Evolutionary conservation across 306 rosid genomes (phyloP), one percentile per base, ranked within the genome.

Genomic region (Fagus crenata): DNA sequence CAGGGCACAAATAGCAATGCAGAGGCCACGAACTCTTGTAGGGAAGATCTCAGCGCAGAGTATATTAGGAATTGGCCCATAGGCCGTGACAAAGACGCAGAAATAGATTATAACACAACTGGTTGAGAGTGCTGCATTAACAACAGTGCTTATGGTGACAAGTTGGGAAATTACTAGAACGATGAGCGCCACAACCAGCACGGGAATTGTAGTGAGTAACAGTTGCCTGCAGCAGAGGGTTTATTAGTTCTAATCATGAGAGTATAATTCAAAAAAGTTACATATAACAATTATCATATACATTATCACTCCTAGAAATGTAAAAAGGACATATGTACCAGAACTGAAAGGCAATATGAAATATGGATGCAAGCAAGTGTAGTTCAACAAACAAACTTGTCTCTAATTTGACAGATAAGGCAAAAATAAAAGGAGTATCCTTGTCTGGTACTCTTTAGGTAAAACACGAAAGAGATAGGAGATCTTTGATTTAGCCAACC

Each of bases 31-130:
- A 41, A 90, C 97, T 82, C 91, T 88, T 1, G 97, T 92, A 1
- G 90, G 97, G 49, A 92, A 92, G 22, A 92, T 92, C 86, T 92
- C 97, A 0, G 95, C 80, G 85, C 93, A 87, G 22, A 92, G 89
- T 74, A 92, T 90, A 80, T 92, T 92, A 58, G 95, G 97, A 72
- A 92, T 81, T 35, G 97, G 95, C 17, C 97, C 97, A 53, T 88
- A 92, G 22, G 84, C 97, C 90, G 39, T 84, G 36, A 92, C 97
- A 65, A 92, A 89, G 80, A 37, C 13, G 78, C 93, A 92, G 83
- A 92, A 92, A 73, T 89, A 92, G 22, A 81, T 32, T 3, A 92
- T 40, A 41, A 92, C 95, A 70, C 97, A 92, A 49, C 32, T 28
- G 15, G 91, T 87, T 49, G 97, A 92, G 46, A 90, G 65, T 31